Evolutionary conservation across 768 basidiomycete genomes (phyloP), one percentile per base, ranked within the genome.

Genomic region (Leccinum uliginosum): DNA sequence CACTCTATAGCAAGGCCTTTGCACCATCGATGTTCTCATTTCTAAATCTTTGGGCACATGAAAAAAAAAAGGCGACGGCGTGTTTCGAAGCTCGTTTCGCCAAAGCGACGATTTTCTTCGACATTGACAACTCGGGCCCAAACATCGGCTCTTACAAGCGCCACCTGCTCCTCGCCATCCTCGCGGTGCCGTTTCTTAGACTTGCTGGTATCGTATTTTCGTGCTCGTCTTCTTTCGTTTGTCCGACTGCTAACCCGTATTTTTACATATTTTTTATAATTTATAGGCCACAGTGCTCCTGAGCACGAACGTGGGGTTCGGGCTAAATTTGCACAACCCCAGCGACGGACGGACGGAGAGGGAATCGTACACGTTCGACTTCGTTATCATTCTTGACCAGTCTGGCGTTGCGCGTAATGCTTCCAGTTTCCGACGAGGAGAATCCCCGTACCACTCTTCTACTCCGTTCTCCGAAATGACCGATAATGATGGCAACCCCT

Each of bases 361-460:
- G 54, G 53, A 65, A 68, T 60, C 55, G 60, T 67, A 66, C 58
- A 59, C 55, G 58, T 65, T 59, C 32, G 53, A 63, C 65, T 68
- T 73, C 67, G 61, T 68, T 56, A 69, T 70, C 59, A 67, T 65
- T 70, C 66, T 67, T 67, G 53, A 63, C 59, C 65, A 62, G 66
- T 60, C 63, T 62, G 73, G 62, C 78, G 77, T 63, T 68, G 27
- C 27, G 69, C 74, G 75, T 67, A 89, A 73, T 61, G n/a, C 73
- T 53, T 80, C 73, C 50, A 91, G 76, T 67, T 89, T 79, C 64
- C 74, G 72, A 58, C 71, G 64, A 23, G 90, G 87, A 43, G 70
- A n/a, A n/a, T n/a, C 88, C 17, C 76, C 79, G 65, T 93, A 93
- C 91, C 91, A 93, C 10, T 69, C 62, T 56, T 76, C 78, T 47